A percentile compares a stretch with the other conserved stretches of the same genome.
These are phyloP conservation scores for Cercophora samala DNA, from an alignment of 495 filamentous ascomycete species.

Conservation along the genomic window DNA sequence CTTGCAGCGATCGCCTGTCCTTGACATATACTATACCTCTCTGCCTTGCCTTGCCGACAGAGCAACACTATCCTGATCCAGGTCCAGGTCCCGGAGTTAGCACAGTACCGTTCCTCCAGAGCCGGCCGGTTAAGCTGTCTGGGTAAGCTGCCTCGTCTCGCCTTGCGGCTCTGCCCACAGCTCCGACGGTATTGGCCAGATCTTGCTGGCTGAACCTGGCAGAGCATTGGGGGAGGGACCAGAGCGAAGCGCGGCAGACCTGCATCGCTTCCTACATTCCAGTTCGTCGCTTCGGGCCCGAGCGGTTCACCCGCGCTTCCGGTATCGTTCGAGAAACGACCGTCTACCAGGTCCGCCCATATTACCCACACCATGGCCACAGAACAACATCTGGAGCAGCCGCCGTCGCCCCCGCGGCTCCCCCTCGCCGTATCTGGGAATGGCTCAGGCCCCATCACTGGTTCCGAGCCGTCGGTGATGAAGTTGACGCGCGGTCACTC, in stretches of 20 bases:
- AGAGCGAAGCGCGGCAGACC: slow-evolving; percentile 4
- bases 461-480: slow-evolving; percentile 36
- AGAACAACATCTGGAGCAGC: slow-evolving; percentile 33
- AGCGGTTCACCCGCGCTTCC: slow-evolving; percentile 20
- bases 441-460: slow-evolving; percentile 19
- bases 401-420: slow-evolving; percentile 35
- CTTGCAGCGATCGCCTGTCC: slow-evolving; percentile 12
- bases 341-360: slow-evolving; percentile 8
- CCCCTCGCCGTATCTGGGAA: slow-evolving; percentile 19
- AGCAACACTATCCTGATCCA: neutral
- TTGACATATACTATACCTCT: neutral
- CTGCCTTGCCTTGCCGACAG: neutral
- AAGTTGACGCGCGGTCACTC: slow-evolving; percentile 56
- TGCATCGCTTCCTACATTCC: slow-evolving; percentile 5
- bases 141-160: neutral
- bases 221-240: slow-evolving; percentile 1
- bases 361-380: slow-evolving; percentile 27
- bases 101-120: too few relatives aligned
- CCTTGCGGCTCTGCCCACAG: slow-evolving; percentile 11
- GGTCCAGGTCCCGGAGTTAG: too few relatives aligned
- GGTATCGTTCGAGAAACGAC: slow-evolving; percentile 4
- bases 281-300: slow-evolving; percentile 24
- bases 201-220: neutral
- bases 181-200: slow-evolving; percentile 5
- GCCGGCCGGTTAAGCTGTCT: neutral